These are phyloP conservation scores for Blastomyces gilchristii DNA, from an alignment of 2,329 filamentous ascomycete genomes.

Conservation along the genomic window DNA sequence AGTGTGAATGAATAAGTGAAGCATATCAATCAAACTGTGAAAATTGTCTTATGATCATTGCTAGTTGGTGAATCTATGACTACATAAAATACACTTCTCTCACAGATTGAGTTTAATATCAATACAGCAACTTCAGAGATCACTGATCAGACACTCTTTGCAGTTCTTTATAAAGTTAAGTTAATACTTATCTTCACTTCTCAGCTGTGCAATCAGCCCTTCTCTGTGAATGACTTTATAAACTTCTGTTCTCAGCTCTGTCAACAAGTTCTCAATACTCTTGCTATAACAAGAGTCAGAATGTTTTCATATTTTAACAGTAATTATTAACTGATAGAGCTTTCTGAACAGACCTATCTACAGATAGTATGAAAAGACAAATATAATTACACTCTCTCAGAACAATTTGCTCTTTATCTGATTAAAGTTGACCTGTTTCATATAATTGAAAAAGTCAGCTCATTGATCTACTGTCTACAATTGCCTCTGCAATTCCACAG, in stretches of 20 bases:
- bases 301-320: neutral
- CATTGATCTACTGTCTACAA: neutral
- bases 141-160: neutral
- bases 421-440: neutral
- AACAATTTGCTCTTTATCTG: neutral
- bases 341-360: neutral
- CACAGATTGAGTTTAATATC: neutral
- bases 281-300: neutral
- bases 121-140: neutral
- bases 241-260: neutral
- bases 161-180: neutral
- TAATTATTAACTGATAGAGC: neutral
- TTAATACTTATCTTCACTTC: neutral
- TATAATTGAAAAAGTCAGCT: neutral
- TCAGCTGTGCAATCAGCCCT: neutral
- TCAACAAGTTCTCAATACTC: neutral
- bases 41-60: neutral
- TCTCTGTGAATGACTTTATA: neutral
- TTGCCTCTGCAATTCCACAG: neutral
- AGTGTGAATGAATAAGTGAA: neutral
- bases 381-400: neutral
- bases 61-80: neutral
- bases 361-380: neutral
- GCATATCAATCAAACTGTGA: neutral
- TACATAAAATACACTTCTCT: neutral